Evolutionary conservation across 2,329 filamentous ascomycete genomes (phyloP).

Genomic region (Lachnellula occidentalis): DNA sequence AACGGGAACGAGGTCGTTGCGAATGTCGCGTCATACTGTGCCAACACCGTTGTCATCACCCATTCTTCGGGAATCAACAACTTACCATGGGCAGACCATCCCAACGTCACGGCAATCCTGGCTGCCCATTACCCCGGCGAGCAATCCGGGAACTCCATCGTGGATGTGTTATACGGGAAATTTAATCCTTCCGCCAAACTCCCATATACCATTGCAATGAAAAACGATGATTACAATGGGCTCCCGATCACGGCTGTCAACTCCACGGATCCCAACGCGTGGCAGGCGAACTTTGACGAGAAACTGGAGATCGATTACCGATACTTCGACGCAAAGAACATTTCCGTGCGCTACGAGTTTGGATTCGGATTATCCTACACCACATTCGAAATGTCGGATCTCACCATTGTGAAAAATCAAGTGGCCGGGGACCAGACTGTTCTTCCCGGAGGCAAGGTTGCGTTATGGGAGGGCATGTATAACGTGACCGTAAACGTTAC

Average conservation of each 20-base stretch:
- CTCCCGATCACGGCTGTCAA: slow-evolving; percentile 61
- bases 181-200: slow-evolving; percentile 71
- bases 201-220: slow-evolving; percentile 58
- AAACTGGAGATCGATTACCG: slow-evolving; percentile 47
- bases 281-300: slow-evolving; percentile 43
- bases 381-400: slow-evolving; percentile 63
- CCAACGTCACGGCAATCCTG: slow-evolving; percentile 70
- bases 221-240: slow-evolving; percentile 47
- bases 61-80: slow-evolving; percentile 61
- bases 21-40: slow-evolving; percentile 45
- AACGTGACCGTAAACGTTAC: slow-evolving; percentile 53
- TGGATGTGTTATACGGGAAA: slow-evolving; percentile 72
- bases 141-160: slow-evolving; percentile 74
- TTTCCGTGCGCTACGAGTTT: slow-evolving; percentile 35
- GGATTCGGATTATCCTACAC: slow-evolving; percentile 65
- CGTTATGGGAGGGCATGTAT: slow-evolving; percentile 30
- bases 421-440: background rate
- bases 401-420: slow-evolving; percentile 23
- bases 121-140: slow-evolving; percentile 78
- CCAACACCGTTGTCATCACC: slow-evolving; percentile 55
- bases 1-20: slow-evolving; percentile 21
- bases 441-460: slow-evolving; percentile 17
- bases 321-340: slow-evolving; percentile 40
- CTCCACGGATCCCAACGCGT: slow-evolving; percentile 69
- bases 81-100: slow-evolving; percentile 67